Percentiles rank a stretch among this genome's conserved stretches.
Conservation (phyloP, 495 filamentous ascomycete species). For the Saxophila tyrrhenica region DNA sequence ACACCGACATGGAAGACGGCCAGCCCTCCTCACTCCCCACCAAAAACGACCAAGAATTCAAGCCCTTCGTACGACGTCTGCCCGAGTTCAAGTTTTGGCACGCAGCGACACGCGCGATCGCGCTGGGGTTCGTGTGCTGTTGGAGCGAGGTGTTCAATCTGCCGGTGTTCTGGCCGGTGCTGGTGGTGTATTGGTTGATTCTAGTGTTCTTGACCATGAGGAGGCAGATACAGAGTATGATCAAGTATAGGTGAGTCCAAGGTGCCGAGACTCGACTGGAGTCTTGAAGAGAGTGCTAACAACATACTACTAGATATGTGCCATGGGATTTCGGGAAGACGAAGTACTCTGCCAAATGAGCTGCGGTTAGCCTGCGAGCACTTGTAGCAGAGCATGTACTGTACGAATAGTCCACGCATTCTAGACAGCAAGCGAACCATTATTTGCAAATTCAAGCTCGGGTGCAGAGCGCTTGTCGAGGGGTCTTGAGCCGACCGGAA, state of each 20-base stretch:
- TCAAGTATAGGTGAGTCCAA: conserved; percentile 75
- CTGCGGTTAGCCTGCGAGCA: neutral
- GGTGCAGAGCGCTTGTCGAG: too few species aligned
- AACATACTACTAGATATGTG: conserved; percentile 17
- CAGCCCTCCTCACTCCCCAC: conserved; percentile 61
- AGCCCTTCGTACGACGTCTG: conserved; percentile 87
- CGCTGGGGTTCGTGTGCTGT: conserved; percentile 73
- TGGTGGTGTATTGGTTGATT: conserved; percentile 98
- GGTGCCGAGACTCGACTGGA: neutral
- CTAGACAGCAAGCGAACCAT: neutral
- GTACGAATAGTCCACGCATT: neutral
- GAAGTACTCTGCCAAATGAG: conserved; percentile 12
- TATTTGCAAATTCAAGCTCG: too few species aligned
- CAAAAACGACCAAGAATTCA: conserved; percentile 92
- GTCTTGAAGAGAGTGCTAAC: neutral
- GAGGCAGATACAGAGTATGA: conserved; percentile 99
- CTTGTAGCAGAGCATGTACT: neutral
- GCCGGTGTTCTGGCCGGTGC: conserved; percentile 96
- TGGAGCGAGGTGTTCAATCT: conserved; percentile 93
- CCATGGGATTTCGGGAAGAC: conserved; percentile 22
- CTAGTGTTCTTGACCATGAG: conserved; percentile 93
- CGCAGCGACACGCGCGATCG: conserved; percentile 75
- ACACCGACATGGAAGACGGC: conserved; percentile 93
- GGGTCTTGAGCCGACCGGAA: too few species aligned
- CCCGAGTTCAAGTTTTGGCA: conserved; percentile 99